A percentile compares a stretch with the other conserved stretches of the same genome.
Conservation (phyloP, 305 asterid species). For the Solanum chacoense region DNA sequence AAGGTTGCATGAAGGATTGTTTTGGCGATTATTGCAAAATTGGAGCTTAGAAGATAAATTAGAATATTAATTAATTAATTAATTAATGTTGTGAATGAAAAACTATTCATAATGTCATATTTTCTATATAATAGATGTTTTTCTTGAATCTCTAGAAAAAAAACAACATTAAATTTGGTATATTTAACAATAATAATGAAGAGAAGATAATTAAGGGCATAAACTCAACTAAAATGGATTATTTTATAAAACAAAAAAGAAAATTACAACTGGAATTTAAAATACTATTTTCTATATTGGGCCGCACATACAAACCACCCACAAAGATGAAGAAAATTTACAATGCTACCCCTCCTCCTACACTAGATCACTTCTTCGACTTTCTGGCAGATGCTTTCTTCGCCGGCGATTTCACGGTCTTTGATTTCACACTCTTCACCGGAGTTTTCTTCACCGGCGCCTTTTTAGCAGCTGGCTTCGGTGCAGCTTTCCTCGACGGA, state of each 20-base stretch:
- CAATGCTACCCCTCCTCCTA: conserved; percentile 41
- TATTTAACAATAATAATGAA: not conserved
- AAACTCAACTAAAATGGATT: not conserved
- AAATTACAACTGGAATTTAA: not conserved
- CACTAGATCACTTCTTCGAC: conserved; percentile 37
- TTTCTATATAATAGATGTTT: not conserved
- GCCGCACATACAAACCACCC: conserved; percentile 5
- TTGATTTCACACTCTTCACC: conserved; percentile 39
- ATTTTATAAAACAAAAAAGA: not conserved
- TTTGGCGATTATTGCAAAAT: not conserved
- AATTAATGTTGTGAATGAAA: not conserved
- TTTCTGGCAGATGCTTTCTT: conserved; percentile 45
- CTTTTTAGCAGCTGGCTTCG: conserved; percentile 16
- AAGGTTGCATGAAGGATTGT: not conserved
- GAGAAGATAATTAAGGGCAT: not conserved
- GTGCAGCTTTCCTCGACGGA: conserved; percentile 30
- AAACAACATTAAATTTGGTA: not conserved
- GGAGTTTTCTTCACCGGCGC: conserved; percentile 28
- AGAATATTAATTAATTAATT: not conserved
- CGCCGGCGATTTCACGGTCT: conserved; percentile 39
- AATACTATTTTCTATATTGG: not conserved
- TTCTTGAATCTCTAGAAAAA: not conserved
- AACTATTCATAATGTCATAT: not conserved
- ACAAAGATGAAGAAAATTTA: conserved; percentile 24
- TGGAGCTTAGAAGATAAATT: not conserved